Evolutionary conservation across 1,139 yeast genomes (phyloP).

Genomic region (Yamadazyma aaseri): DNA sequence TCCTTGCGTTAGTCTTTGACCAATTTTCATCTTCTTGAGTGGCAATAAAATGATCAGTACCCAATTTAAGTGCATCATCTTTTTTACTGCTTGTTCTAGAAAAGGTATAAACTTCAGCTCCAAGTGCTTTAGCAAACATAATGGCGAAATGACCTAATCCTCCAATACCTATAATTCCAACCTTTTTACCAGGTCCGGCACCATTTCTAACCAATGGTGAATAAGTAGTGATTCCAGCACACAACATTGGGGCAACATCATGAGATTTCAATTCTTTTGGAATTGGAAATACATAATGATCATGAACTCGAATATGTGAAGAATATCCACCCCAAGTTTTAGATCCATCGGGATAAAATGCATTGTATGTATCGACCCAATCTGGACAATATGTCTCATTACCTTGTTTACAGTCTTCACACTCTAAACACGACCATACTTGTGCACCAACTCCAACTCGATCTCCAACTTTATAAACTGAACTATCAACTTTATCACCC

Average conservation of each 20-base stretch:
- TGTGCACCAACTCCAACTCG: conserved; percentile 56
- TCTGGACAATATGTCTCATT: conserved; percentile 50
- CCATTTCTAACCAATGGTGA: conserved; percentile 47
- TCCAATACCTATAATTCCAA: conserved; percentile 50
- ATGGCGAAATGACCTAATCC: conserved; percentile 47
- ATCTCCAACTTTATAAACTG: conserved; percentile 35
- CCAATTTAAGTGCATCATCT: conserved; percentile 36
- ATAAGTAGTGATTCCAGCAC: conserved; percentile 65
- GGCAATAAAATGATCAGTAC: conserved; percentile 39
- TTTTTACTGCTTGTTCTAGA: conserved; percentile 38
- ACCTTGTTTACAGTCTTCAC: conserved; percentile 39
- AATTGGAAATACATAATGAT: conserved; percentile 46
- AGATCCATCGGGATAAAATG: conserved; percentile 40
- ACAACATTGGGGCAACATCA: conserved; percentile 59
- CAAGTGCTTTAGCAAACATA: conserved; percentile 42
- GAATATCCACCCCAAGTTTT: conserved; percentile 57
- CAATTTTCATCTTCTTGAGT: conserved; percentile 39
- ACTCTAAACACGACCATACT: conserved; percentile 42
- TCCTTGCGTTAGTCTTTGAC: conserved; percentile 29
- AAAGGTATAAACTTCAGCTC: conserved; percentile 42
- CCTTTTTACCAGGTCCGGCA: conserved; percentile 25
- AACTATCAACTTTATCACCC: conserved; percentile 33
- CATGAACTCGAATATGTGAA: conserved; percentile 47
- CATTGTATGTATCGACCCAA: conserved; percentile 38
- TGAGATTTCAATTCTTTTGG: conserved; percentile 43